Conservation (phyloP, 2,329 filamentous ascomycete genomes). For the Aureobasidium lini region DNA sequence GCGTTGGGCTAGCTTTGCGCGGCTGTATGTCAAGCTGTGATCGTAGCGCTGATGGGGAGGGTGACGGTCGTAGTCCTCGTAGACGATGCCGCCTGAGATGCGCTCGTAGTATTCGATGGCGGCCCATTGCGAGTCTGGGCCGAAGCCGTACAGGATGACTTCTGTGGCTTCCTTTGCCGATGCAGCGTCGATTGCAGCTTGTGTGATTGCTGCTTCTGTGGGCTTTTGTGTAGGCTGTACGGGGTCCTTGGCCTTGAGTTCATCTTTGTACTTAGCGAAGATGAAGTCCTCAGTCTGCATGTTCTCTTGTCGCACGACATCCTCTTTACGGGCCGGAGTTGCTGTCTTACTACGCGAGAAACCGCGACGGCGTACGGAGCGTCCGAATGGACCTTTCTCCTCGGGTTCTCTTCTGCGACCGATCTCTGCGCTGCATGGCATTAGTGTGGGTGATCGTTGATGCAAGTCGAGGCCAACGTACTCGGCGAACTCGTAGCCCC, state of each 20-base stretch:
- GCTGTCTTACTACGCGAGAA: conserved; percentile 45
- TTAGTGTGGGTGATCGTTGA: not conserved
- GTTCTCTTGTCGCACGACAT: conserved; percentile 40
- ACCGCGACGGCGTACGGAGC: conserved; percentile 35
- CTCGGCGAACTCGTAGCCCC: conserved; percentile 56
- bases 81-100: conserved; percentile 70
- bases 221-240: conserved; percentile 12
- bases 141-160: conserved; percentile 79
- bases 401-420: conserved; percentile 40
- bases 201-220: conserved; percentile 20
- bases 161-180: conserved; percentile 58
- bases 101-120: conserved; percentile 84
- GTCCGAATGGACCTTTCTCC: conserved; percentile 57
- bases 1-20: conserved; percentile 60
- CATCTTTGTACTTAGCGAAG: conserved; percentile 30
- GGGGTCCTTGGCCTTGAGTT: conserved; percentile 18
- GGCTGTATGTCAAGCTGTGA: conserved; percentile 64
- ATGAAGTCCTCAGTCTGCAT: conserved; percentile 40
- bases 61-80: conserved; percentile 86
- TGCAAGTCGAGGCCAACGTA: conserved; percentile 31
- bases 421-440: conserved; percentile 11
- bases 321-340: conserved; percentile 52
- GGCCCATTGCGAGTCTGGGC: conserved; percentile 63
- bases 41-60: conserved; percentile 69
- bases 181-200: conserved; percentile 25